phyloP scores from a whole-genome alignment of 2,329 filamentous ascomycete genomes.

The Alternaria panax region DNA sequence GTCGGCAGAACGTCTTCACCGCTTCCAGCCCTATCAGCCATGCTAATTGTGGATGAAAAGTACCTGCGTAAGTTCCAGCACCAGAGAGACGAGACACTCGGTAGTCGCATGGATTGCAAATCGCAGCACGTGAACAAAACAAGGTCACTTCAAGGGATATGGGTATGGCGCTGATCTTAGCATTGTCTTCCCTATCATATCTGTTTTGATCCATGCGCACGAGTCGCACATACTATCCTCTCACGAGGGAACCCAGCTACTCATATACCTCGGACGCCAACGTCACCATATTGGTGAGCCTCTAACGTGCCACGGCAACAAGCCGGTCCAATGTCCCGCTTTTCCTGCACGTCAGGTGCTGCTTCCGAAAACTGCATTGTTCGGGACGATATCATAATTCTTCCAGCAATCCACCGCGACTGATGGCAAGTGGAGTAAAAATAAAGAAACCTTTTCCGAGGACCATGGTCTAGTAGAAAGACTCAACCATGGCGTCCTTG shows the following conservation, averaged over 20 bases:
- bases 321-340: not conserved
- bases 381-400: not conserved
- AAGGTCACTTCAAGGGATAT: not conserved
- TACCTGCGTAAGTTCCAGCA: constrained; percentile 8
- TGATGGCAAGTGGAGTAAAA: not conserved
- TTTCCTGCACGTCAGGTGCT: not conserved
- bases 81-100: not conserved
- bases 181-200: not conserved
- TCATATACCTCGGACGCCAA: not conserved
- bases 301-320: not conserved
- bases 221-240: not conserved
- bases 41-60: constrained; percentile 5
- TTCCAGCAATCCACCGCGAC: not conserved
- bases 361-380: not conserved
- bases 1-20: constrained; percentile 32
- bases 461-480: constrained; percentile 78
- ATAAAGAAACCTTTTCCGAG: not conserved
- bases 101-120: not conserved
- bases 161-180: not conserved
- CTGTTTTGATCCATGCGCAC: not conserved
- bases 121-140: not conserved
- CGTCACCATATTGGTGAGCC: not conserved
- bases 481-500: constrained; percentile 99
- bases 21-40: constrained; percentile 41
- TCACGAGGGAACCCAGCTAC: not conserved